Base-by-base conservation (phyloP, 2,329 filamentous ascomycete genomes). In the Stachybotrys echinatus region DNA sequence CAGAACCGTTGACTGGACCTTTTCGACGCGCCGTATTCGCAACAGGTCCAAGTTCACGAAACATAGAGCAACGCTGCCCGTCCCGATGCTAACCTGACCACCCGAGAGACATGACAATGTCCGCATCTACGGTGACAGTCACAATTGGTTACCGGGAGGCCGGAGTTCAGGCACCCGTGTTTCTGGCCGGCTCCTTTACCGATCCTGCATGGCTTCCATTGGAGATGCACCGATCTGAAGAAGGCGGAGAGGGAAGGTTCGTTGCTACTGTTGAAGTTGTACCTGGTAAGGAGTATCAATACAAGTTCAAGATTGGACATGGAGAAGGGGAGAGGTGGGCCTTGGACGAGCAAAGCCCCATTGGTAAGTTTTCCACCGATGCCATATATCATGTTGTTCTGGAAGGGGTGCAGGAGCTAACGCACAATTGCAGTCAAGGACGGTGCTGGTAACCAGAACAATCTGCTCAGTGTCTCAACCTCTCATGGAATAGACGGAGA, bases 291-390 rank as follows among this genome's bases (percentile, higher is more conserved):
- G 76, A 81, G 50, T 81, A 89, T 55, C 83, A 88, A 59, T 92
- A 90, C 75, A 91, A 89, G 66, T 87, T 91, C 57, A 79, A 85
- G 23, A 71, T 87, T 34, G 86, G 85, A 10, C 64, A 74, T 31
- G 86, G 85, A 8, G 64, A 74, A 19, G 81, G 80, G 45, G 79
- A 88, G 55, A 88, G 83, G 81, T 89, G 86, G 86, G 73, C 83
- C 21, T 65, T 88, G 43, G 81, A 90, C 57, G 82, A 88, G 51
- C 72, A 71, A 42, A 73, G 76, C 48, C 77, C 81, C 14, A 82
- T 74, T 49, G 75, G 85, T 87, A 72, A 55, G 74, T 53, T 37
- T 44, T 10, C 10, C 27, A 34, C 18, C 38, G 38, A 6, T n/a
- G 38, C 38, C 14, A 14, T 34, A 5, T n/a, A 34, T 3, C 27